These are phyloP conservation scores for Balansia obtecta DNA, from an alignment of 2,329 filamentous ascomycete genomes.

Conservation along the genomic window DNA sequence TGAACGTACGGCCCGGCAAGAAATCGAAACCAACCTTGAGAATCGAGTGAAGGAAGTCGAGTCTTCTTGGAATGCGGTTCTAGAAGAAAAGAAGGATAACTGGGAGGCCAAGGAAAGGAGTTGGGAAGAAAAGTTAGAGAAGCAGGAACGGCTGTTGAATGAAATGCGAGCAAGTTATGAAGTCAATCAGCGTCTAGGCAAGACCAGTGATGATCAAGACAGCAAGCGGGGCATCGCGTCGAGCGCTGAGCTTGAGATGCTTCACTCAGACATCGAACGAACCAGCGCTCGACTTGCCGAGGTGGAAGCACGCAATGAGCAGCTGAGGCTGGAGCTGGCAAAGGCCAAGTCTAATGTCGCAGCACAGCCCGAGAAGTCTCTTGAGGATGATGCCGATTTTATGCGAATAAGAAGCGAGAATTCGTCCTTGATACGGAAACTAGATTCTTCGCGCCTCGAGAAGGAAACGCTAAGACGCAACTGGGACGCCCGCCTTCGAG, in stretches of 20 bases:
- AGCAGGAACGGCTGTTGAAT: slow-evolving; percentile 79
- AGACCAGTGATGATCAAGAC: slow-evolving; percentile 49
- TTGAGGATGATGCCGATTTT: slow-evolving; percentile 84
- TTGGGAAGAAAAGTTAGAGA: slow-evolving; percentile 87
- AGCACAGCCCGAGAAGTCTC: slow-evolving; percentile 43
- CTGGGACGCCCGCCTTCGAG: slow-evolving; percentile 61
- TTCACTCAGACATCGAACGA: slow-evolving; percentile 80
- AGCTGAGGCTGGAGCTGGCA: slow-evolving; percentile 78
- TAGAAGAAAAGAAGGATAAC: slow-evolving; percentile 90
- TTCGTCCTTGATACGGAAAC: slow-evolving; percentile 75
- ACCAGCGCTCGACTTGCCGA: slow-evolving; percentile 80
- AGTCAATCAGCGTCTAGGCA: slow-evolving; percentile 79
- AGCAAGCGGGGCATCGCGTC: slow-evolving; percentile 55
- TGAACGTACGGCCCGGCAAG: slow-evolving; percentile 60
- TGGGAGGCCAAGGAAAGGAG: slow-evolving; percentile 90
- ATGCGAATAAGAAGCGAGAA: slow-evolving; percentile 87
- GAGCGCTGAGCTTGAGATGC: slow-evolving; percentile 85
- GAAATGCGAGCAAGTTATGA: slow-evolving; percentile 97
- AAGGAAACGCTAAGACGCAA: slow-evolving; percentile 69
- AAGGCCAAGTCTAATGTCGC: slow-evolving; percentile 64
- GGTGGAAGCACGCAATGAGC: slow-evolving; percentile 87
- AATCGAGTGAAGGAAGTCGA: slow-evolving; percentile 80
- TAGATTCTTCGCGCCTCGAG: slow-evolving; percentile 74
- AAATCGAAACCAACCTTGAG: slow-evolving; percentile 67
- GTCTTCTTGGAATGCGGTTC: slow-evolving; percentile 74